Conservation (phyloP, 2,329 filamentous ascomycete species). For the Talaromyces sp. region DNA sequence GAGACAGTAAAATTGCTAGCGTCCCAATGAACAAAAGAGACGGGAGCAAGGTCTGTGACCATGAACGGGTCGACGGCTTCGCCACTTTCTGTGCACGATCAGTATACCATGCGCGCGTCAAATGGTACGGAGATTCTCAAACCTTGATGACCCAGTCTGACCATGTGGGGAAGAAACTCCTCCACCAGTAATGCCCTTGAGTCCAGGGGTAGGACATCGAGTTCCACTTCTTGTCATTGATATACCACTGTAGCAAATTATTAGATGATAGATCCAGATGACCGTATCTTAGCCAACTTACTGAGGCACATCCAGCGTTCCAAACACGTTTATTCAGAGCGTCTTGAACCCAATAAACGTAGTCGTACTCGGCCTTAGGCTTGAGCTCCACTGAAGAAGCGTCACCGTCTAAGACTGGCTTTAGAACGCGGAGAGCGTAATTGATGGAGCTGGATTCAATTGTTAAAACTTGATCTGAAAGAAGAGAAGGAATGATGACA, state of each 20-base stretch:
- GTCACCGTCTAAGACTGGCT: constrained; percentile 45
- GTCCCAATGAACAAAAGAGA: neutral
- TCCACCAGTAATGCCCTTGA: constrained; percentile 23
- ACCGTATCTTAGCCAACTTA: too few species aligned
- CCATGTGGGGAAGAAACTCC: constrained; percentile 24
- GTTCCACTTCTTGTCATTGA: constrained; percentile 23
- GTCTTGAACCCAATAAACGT: constrained; percentile 43
- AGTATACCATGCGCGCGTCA: too few species aligned
- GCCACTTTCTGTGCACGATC: neutral
- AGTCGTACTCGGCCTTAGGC: constrained; percentile 40
- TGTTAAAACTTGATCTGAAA: neutral
- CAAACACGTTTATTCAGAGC: constrained; percentile 45
- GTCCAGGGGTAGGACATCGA: constrained; percentile 24
- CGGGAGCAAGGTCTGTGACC: neutral
- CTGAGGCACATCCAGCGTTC: constrained; percentile 32
- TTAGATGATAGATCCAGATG: too few species aligned
- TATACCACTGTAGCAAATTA: constrained; percentile 17
- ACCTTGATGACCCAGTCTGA: constrained; percentile 22
- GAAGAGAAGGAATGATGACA: neutral
- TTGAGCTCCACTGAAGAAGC: constrained; percentile 43
- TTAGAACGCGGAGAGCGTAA: constrained; percentile 55
- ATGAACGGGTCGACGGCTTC: neutral
- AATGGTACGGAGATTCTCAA: too few species aligned
- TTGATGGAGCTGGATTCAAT: constrained; percentile 43
- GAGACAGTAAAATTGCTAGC: too few species aligned